phyloP scores from a whole-genome alignment of 306 rosid species.

The Chamaecrista fasciculata region DNA sequence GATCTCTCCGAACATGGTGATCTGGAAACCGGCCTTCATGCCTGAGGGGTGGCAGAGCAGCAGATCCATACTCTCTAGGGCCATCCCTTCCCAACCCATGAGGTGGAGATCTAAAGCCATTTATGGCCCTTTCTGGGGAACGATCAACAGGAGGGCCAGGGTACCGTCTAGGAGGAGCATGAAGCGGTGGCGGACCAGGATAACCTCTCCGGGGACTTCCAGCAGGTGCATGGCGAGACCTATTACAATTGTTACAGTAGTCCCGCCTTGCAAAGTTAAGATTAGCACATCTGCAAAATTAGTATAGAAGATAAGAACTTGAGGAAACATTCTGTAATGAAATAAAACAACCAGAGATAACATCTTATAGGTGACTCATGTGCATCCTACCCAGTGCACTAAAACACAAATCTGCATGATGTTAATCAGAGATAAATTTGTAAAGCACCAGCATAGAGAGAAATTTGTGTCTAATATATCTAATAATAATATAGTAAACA shows the following conservation, averaged over 20 bases:
- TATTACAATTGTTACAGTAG: slow-evolving; percentile 79
- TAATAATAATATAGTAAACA: background rate
- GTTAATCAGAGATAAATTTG: background rate
- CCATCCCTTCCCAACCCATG: slow-evolving; percentile 76
- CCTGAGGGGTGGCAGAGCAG: slow-evolving; percentile 66
- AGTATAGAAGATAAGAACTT: background rate
- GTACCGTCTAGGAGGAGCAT: slow-evolving; percentile 65
- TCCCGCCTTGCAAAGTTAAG: slow-evolving; percentile 95
- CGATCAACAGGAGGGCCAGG: slow-evolving; percentile 72
- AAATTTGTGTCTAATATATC: background rate
- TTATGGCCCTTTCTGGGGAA: slow-evolving; percentile 68
- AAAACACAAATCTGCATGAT: background rate
- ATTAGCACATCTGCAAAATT: slow-evolving; percentile 72
- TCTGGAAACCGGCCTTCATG: slow-evolving; percentile 70
- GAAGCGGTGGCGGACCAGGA: slow-evolving; percentile 56
- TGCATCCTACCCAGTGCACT: background rate
- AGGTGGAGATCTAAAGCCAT: slow-evolving; percentile 82
- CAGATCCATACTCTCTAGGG: slow-evolving; percentile 67
- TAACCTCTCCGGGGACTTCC: slow-evolving; percentile 86
- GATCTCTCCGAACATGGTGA: slow-evolving; percentile 55
- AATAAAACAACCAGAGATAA: background rate
- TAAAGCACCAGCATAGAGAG: background rate
- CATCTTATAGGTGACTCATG: background rate
- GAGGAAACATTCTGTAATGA: background rate
- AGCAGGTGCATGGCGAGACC: slow-evolving; percentile 55